These are phyloP conservation scores for Phytophthora citricola DNA, from an alignment of 352 stramenopile genomes.

Conservation along the genomic window DNA sequence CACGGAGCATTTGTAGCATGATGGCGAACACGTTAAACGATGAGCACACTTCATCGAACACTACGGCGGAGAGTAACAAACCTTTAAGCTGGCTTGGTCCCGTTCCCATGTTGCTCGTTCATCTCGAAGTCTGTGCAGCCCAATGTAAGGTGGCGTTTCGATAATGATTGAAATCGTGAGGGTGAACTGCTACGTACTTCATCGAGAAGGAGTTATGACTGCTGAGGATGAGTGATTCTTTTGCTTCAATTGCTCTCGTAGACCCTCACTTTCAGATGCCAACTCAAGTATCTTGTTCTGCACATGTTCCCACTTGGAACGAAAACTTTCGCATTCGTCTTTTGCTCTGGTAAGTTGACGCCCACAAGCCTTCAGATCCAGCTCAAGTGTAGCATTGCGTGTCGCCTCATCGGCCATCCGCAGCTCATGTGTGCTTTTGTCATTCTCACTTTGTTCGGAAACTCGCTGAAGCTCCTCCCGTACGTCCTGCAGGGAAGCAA, in stretches of 20 bases:
- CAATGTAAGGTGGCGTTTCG: not conserved
- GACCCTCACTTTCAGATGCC: conserved; percentile 55
- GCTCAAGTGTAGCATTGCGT: conserved; percentile 49
- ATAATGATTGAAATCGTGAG: too few species aligned
- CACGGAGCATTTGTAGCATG: not conserved
- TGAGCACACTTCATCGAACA: not conserved
- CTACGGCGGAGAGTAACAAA: conserved; percentile 10
- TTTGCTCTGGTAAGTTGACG: conserved; percentile 53
- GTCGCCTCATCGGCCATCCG: conserved; percentile 60
- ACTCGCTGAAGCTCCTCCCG: conserved; percentile 55
- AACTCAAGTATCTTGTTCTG: conserved; percentile 68
- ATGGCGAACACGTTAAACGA: not conserved
- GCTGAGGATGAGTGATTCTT: conserved; percentile 64
- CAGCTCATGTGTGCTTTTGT: conserved; percentile 49
- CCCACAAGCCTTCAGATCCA: conserved; percentile 61
- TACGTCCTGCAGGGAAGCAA: conserved; percentile 45
- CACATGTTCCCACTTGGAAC: conserved; percentile 56
- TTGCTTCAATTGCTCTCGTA: conserved; percentile 79
- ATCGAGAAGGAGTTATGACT: conserved; percentile 62
- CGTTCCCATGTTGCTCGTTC: conserved; percentile 59
- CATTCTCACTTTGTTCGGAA: conserved; percentile 42
- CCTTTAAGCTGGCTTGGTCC: conserved; percentile 57
- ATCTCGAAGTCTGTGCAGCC: conserved; percentile 53
- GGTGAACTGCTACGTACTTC: conserved; percentile 44
- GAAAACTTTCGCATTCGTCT: conserved; percentile 59